These are phyloP conservation scores for Talaromyces thailandensis DNA, from an alignment of 495 filamentous ascomycete species.

Conservation along the genomic window DNA sequence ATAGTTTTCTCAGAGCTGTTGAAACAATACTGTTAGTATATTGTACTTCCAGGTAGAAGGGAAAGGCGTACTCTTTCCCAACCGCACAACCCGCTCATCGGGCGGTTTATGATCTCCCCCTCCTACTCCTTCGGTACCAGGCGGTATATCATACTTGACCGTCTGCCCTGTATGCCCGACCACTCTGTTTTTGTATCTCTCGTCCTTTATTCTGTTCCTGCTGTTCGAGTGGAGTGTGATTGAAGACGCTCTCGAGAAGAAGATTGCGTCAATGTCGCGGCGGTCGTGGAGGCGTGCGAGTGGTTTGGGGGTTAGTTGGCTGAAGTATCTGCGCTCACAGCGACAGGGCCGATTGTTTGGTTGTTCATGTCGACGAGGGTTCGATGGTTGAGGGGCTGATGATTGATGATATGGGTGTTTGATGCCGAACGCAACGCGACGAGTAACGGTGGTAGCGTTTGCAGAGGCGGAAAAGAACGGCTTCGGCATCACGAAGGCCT, in stretches of 20 bases:
- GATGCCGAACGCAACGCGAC: background rate
- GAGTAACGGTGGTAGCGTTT: background rate
- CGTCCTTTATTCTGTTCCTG: background rate
- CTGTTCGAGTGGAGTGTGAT: background rate
- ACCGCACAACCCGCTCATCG: slow-evolving; percentile 75
- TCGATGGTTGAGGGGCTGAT: background rate
- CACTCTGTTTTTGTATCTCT: background rate
- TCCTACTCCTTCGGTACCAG: background rate
- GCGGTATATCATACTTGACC: background rate
- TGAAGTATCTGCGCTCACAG: background rate
- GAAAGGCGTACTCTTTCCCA: slow-evolving; percentile 69
- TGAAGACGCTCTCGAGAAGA: background rate
- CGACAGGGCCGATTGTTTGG: background rate
- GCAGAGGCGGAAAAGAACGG: background rate
- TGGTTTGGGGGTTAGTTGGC: background rate
- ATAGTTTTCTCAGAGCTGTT: slow-evolving; percentile 74
- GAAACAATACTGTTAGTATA: background rate
- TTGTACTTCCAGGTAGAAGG: background rate
- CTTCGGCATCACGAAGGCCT: background rate
- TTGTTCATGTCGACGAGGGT: background rate
- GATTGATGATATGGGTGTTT: background rate
- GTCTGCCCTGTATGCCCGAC: background rate
- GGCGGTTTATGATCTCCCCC: slow-evolving; percentile 39
- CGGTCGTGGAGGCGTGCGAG: background rate
- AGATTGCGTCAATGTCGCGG: slow-evolving; percentile 14